These are phyloP conservation scores for Juglanconis oblonga DNA, from an alignment of 2,329 filamentous ascomycete species.

Conservation along the genomic window DNA sequence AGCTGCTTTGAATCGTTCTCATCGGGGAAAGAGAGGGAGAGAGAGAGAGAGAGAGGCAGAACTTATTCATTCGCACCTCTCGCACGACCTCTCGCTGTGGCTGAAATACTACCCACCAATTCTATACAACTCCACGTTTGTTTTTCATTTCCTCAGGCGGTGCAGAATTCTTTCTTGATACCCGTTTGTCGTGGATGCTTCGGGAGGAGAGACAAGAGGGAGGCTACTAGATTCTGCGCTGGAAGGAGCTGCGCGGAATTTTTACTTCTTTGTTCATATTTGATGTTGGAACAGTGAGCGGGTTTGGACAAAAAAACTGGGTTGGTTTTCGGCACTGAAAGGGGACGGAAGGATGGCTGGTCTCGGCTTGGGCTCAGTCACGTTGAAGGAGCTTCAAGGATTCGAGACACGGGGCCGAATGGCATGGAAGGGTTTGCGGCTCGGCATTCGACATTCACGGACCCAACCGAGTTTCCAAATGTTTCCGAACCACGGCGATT, in stretches of 20 bases:
- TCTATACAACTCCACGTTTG: constrained; percentile 6
- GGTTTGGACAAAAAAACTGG: background rate
- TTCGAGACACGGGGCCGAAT: background rate
- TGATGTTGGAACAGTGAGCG: background rate
- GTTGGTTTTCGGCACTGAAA: background rate
- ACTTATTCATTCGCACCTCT: background rate
- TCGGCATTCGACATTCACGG: background rate
- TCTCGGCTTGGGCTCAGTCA: background rate
- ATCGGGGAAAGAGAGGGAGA: too few species aligned
- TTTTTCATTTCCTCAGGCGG: background rate
- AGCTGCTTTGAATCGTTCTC: too few species aligned
- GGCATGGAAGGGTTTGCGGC: background rate
- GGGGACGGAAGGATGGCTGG: background rate
- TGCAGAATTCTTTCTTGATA: constrained; percentile 13
- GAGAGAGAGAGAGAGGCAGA: too few species aligned
- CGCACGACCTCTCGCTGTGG: background rate
- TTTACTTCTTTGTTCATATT: background rate
- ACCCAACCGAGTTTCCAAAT: background rate
- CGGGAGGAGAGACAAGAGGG: background rate
- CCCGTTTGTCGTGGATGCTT: background rate
- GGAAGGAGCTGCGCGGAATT: background rate
- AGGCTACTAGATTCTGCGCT: constrained; percentile 1
- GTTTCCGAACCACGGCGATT: too few species aligned
- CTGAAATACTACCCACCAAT: background rate
- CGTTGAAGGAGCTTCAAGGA: background rate